phyloP scores from a whole-genome alignment of 2,329 filamentous ascomycete species.

The Verruconis gallopava region DNA sequence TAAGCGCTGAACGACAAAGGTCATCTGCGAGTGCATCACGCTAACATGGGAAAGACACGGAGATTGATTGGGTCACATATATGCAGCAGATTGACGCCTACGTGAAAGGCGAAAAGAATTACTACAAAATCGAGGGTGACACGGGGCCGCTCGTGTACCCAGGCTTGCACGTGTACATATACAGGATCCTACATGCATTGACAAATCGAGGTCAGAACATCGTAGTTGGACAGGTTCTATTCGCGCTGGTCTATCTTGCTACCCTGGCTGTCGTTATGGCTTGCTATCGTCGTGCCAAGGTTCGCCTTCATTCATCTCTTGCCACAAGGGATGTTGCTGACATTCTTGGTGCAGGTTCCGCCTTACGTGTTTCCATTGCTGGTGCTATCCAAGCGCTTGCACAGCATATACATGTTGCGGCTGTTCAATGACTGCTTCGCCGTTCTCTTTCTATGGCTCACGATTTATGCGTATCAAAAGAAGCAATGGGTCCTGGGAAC shows the following conservation, averaged over 20 bases:
- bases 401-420: slow-evolving; percentile 84
- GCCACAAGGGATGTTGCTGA: not conserved
- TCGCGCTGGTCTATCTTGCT: slow-evolving; percentile 64
- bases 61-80: slow-evolving; percentile 96
- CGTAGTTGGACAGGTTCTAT: slow-evolving; percentile 67
- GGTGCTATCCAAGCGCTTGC: slow-evolving; percentile 77
- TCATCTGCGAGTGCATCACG: not conserved
- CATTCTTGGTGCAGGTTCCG: slow-evolving; percentile 47
- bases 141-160: slow-evolving; percentile 95
- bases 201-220: slow-evolving; percentile 70
- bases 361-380: slow-evolving; percentile 80
- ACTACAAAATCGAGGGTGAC: slow-evolving; percentile 69
- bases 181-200: slow-evolving; percentile 62
- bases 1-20: slow-evolving; percentile 33
- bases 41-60: slow-evolving; percentile 54
- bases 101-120: slow-evolving; percentile 75
- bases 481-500: slow-evolving; percentile 61
- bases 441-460: slow-evolving; percentile 65
- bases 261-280: slow-evolving; percentile 66
- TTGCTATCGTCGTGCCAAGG: slow-evolving; percentile 66
- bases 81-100: slow-evolving; percentile 85
- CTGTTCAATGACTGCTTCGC: slow-evolving; percentile 96
- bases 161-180: slow-evolving; percentile 85
- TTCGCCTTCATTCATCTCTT: slow-evolving; percentile 22
- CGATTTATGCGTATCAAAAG: slow-evolving; percentile 67